Conservation (phyloP, 345 rosid genomes). For the Rubroshorea leprosula region DNA sequence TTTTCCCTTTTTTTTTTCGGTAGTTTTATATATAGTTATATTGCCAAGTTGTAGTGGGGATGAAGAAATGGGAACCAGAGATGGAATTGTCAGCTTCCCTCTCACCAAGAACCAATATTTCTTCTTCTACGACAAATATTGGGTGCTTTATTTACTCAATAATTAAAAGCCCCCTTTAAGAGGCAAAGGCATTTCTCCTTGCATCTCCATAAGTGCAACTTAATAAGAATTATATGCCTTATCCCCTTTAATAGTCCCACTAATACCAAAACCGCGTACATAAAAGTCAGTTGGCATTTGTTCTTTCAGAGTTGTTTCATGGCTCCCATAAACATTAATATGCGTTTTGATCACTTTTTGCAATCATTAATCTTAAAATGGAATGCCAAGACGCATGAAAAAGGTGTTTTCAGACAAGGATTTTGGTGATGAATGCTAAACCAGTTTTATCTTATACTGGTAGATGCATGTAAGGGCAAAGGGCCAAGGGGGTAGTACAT, state of each 20-base stretch:
- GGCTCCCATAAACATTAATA: too few relatives aligned
- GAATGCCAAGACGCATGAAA: not conserved
- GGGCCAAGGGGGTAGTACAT: too few relatives aligned
- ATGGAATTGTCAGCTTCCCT: slow-evolving; percentile 15
- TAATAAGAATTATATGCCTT: not conserved
- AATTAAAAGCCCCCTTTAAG: not conserved
- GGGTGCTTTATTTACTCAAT: not conserved
- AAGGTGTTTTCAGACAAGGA: not conserved
- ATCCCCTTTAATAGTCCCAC: slow-evolving; percentile 3
- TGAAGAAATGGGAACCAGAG: slow-evolving; percentile 12
- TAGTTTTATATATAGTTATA: not conserved
- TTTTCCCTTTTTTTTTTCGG: not conserved
- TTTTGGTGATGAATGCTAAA: not conserved
- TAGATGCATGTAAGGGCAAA: not conserved
- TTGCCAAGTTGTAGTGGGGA: slow-evolving; percentile 17
- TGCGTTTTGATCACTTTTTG: not conserved
- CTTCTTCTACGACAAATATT: not conserved
- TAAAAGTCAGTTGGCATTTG: slow-evolving; percentile 1
- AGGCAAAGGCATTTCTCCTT: not conserved
- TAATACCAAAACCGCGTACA: not conserved
- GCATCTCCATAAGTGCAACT: slow-evolving; percentile 9
- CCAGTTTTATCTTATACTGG: not conserved
- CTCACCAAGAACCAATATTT: slow-evolving; percentile 6
- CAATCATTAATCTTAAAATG: too few relatives aligned
- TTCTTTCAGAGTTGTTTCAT: not conserved